Evolutionary conservation across 2,329 filamentous ascomycete species (phyloP).

Genomic region (Samsoniella hepiali): DNA sequence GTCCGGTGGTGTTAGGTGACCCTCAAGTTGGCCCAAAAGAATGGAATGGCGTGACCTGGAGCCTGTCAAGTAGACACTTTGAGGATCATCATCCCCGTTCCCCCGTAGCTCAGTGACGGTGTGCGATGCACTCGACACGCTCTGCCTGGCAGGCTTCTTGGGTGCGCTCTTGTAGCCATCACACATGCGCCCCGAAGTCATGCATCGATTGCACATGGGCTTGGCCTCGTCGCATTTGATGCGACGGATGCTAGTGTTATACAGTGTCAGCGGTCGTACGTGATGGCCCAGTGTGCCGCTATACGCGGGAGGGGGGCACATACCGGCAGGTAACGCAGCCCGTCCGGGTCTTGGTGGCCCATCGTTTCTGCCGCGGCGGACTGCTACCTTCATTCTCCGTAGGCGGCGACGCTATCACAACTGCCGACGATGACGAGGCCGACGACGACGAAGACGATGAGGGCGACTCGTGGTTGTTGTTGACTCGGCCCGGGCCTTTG

Average conservation of each 20-base stretch:
- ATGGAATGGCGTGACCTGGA: not conserved
- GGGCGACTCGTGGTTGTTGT: not conserved
- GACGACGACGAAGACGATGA: not conserved
- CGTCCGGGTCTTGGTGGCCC: slow-evolving; percentile 16
- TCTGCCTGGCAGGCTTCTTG: not conserved
- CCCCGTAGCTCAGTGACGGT: not conserved
- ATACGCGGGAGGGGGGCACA: not conserved
- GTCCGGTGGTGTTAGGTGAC: not conserved
- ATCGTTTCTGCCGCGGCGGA: slow-evolving; percentile 14
- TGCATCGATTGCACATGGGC: slow-evolving; percentile 14
- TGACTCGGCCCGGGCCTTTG: not conserved
- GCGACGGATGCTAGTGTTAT: slow-evolving; percentile 5
- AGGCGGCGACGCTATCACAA: slow-evolving; percentile 4
- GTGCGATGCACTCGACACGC: not conserved
- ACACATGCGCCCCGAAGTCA: slow-evolving; percentile 15
- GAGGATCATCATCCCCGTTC: not conserved
- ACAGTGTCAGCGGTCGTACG: not conserved
- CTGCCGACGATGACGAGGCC: not conserved
- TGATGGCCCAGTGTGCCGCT: not conserved
- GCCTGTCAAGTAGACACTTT: not conserved
- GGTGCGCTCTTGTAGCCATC: slow-evolving; percentile 5
- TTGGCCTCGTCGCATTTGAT: slow-evolving; percentile 14
- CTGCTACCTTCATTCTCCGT: slow-evolving; percentile 7
- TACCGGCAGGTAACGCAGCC: slow-evolving; percentile 16
- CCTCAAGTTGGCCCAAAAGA: not conserved